Conservation (phyloP, 2,329 filamentous ascomycete genomes). For the Sphaerulina vaccinii region DNA sequence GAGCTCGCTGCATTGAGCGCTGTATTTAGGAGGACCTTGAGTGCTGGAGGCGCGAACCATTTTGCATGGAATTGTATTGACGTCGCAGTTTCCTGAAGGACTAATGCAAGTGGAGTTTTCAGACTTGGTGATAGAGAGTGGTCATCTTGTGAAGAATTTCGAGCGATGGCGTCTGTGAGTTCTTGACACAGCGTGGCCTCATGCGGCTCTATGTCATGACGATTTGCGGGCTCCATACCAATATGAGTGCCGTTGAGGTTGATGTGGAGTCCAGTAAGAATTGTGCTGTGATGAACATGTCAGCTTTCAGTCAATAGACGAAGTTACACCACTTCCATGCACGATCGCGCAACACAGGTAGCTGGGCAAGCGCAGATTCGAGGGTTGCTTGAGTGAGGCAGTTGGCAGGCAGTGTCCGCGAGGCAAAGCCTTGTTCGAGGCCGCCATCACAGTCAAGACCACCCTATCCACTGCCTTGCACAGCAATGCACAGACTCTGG, state of each 20-base stretch:
- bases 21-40: conserved; percentile 26
- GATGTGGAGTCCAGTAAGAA: conserved; percentile 13
- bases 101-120: conserved; percentile 17
- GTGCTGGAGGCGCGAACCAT: conserved; percentile 33
- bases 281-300: conserved; percentile 16
- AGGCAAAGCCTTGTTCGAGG: neutral
- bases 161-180: conserved; percentile 24
- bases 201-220: conserved; percentile 29
- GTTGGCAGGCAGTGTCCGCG: neutral
- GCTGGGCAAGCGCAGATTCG: neutral
- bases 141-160: conserved; percentile 3
- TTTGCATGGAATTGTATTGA: conserved; percentile 35
- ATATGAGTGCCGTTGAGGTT: conserved; percentile 11
- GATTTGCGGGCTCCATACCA: conserved; percentile 9
- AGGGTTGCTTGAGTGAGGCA: conserved; percentile 1
- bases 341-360: neutral
- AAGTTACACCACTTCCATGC: neutral
- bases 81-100: conserved; percentile 28
- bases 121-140: neutral
- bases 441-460: conserved; percentile 6
- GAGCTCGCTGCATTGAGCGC: conserved; percentile 29
- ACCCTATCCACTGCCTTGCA: neutral
- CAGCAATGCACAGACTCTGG: neutral
- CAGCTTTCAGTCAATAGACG: neutral
- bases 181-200: conserved; percentile 30